Evolutionary conservation across 2,329 filamentous ascomycete species (phyloP).

Genomic region (Monosporascus sp.): DNA sequence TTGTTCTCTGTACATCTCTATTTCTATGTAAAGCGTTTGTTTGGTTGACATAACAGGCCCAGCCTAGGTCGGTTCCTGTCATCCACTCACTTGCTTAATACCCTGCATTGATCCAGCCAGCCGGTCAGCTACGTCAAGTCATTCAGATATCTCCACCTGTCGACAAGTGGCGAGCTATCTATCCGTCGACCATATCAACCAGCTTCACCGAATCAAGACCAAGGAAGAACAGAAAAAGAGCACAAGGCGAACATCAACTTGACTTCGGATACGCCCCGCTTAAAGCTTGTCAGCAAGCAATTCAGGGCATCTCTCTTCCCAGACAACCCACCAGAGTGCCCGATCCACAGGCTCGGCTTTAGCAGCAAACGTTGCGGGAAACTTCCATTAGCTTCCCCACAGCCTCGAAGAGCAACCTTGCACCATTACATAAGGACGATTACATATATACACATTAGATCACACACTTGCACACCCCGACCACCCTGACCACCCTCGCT

Average conservation of each 20-base stretch:
- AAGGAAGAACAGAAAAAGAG: too few species aligned
- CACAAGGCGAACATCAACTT: too few species aligned
- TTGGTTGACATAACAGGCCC: not conserved
- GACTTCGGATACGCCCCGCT: too few species aligned
- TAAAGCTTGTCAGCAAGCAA: too few species aligned
- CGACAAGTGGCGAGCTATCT: too few species aligned
- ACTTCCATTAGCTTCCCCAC: too few species aligned
- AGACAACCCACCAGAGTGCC: slow-evolving; percentile 1
- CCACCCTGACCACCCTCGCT: not conserved
- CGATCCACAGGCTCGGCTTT: slow-evolving; percentile 4
- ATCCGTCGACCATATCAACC: too few species aligned
- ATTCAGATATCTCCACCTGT: too few species aligned
- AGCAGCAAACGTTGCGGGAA: slow-evolving; percentile 4
- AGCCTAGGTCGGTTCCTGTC: not conserved
- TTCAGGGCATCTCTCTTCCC: too few species aligned
- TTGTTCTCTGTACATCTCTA: not conserved
- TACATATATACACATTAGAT: not conserved
- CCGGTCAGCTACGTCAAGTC: too few species aligned
- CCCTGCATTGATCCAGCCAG: not conserved
- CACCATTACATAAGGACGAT: not conserved
- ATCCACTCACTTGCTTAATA: not conserved
- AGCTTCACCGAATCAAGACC: too few species aligned
- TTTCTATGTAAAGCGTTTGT: not conserved
- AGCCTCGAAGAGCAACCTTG: not conserved
- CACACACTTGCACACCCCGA: not conserved